These are phyloP conservation scores for Auriscalpium orientale DNA, from an alignment of 768 basidiomycete genomes.

Conservation along the genomic window DNA sequence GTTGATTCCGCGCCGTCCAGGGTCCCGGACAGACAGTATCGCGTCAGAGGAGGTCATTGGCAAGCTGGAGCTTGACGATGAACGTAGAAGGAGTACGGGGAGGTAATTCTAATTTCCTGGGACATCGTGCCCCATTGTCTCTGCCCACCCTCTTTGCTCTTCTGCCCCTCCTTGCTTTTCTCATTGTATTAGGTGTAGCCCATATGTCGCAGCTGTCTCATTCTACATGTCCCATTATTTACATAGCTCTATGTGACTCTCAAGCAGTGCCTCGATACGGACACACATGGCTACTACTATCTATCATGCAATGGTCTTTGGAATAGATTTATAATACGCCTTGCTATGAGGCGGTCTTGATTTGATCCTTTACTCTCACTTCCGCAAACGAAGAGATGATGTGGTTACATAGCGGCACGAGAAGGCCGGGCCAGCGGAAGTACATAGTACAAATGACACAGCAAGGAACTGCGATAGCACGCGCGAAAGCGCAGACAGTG, in stretches of 20 bases:
- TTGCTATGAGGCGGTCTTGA: too few relatives aligned
- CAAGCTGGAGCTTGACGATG: conserved; percentile 36
- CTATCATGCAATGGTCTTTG: background rate
- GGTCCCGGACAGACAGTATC: conserved; percentile 35
- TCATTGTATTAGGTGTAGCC: background rate
- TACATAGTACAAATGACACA: too few relatives aligned
- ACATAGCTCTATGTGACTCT: background rate
- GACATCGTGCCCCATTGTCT: background rate
- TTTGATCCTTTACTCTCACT: too few relatives aligned
- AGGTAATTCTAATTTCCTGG: background rate
- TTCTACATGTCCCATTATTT: background rate
- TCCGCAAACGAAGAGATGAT: too few relatives aligned
- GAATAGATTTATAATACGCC: background rate
- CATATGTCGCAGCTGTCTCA: background rate
- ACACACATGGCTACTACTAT: background rate
- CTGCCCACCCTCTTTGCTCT: background rate
- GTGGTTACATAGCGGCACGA: too few relatives aligned
- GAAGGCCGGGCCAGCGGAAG: too few relatives aligned
- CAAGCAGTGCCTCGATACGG: background rate
- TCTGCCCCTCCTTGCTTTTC: background rate
- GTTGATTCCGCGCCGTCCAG: conserved; percentile 16
- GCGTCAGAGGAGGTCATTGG: conserved; percentile 47
- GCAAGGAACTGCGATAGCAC: too few relatives aligned
- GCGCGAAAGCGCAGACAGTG: too few relatives aligned
- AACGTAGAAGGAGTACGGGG: conserved; percentile 11